These are phyloP conservation scores for Mitragyna speciosa DNA, from an alignment of 257 asterid species.

Conservation along the genomic window DNA sequence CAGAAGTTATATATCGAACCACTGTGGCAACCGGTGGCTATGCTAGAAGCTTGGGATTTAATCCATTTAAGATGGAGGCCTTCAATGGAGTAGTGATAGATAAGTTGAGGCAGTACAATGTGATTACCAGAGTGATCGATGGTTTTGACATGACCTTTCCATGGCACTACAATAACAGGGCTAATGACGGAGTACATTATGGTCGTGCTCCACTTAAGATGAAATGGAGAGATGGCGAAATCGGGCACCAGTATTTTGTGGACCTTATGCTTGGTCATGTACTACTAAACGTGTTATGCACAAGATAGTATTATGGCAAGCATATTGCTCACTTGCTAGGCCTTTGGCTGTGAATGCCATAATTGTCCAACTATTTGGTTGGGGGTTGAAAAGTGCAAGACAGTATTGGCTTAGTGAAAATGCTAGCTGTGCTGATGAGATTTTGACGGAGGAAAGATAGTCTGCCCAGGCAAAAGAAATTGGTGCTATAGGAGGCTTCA, in stretches of 20 bases:
- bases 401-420: background rate
- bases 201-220: conserved; percentile 80
- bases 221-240: conserved; percentile 82
- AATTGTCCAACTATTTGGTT: background rate
- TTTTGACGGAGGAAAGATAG: conserved; percentile 9
- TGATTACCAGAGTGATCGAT: conserved; percentile 55
- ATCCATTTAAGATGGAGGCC: conserved; percentile 95
- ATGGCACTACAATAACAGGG: conserved; percentile 89
- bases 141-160: conserved; percentile 90
- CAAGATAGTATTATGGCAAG: conserved; percentile 13
- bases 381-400: background rate
- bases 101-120: conserved; percentile 54
- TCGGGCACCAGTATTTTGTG: conserved; percentile 90
- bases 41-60: conserved; percentile 63
- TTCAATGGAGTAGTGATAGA: conserved; percentile 82
- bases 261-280: conserved; percentile 95
- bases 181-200: conserved; percentile 91
- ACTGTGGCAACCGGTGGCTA: conserved; percentile 85
- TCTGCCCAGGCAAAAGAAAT: background rate
- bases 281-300: conserved; percentile 57
- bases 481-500: background rate
- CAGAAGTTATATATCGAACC: conserved; percentile 67
- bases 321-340: background rate
- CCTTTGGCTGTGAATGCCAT: background rate
- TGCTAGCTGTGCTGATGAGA: conserved; percentile 4